Percentiles rank a stretch among this genome's conserved stretches.
These are phyloP conservation scores for Hanseniaspora taiwanica DNA, from an alignment of 805 yeast genomes.

Conservation along the genomic window DNA sequence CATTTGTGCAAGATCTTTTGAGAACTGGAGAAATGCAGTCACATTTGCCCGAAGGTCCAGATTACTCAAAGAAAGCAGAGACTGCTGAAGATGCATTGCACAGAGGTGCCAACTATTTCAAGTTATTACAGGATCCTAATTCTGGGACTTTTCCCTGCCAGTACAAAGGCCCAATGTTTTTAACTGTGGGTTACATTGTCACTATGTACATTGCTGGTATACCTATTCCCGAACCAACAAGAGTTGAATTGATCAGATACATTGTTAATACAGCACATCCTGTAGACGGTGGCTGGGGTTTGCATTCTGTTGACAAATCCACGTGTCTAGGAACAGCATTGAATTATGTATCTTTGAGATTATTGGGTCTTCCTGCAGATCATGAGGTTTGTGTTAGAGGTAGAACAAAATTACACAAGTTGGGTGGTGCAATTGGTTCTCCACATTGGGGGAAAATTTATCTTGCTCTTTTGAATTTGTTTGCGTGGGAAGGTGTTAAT, in stretches of 20 bases:
- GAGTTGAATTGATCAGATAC: constrained; percentile 66
- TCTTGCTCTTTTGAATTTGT: constrained; percentile 67
- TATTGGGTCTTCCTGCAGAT: constrained; percentile 59
- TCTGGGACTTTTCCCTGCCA: constrained; percentile 87
- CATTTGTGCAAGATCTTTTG: constrained; percentile 43
- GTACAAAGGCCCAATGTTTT: constrained; percentile 96
- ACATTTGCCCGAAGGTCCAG: constrained; percentile 14
- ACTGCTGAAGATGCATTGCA: constrained; percentile 49
- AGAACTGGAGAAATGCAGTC: constrained; percentile 27
- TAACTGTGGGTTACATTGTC: constrained; percentile 80
- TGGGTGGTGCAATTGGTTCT: constrained; percentile 81
- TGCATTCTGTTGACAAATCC: constrained; percentile 82
- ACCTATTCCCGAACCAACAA: constrained; percentile 52
- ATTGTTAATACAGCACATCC: constrained; percentile 89
- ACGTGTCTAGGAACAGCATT: constrained; percentile 91
- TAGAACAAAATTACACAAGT: constrained; percentile 44
- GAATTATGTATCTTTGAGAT: constrained; percentile 69
- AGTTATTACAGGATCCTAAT: constrained; percentile 53
- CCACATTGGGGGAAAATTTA: constrained; percentile 99
- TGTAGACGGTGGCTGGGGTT: constrained; percentile 99
- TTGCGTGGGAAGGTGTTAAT: constrained; percentile 92
- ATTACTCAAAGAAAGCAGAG: constrained; percentile 12
- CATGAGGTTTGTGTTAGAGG: constrained; percentile 77
- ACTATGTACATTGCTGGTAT: constrained; percentile 57
- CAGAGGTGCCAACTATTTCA: constrained; percentile 62